Evolutionary conservation across 345 rosid genomes (phyloP), one percentile per base, ranked within the genome.

Genomic region (Brassica napus): DNA sequence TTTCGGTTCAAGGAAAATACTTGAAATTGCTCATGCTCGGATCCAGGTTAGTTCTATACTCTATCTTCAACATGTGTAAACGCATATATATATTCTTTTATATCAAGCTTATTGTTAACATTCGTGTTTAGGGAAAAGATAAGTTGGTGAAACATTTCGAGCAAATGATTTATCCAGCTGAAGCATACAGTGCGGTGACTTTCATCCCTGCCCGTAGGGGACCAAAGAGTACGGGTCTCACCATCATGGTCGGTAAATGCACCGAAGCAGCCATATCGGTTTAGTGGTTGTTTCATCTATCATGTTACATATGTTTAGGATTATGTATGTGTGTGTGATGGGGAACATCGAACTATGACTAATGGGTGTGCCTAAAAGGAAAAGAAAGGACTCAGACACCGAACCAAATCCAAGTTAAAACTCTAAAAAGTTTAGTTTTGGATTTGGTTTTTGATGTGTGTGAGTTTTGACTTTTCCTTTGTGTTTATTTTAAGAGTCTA

Each of bases 201-300:
- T 90, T 84, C 73, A 71, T 15, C 15, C 92, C 92, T 2, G 82
- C 87, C 2, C 84, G 95, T 0, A 83, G 80, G 6, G 95, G 97
- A 65, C n/a, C 30, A 3, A 12, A 1, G 14, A 42, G 6, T 11
- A 16, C 23, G 23, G 77, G 49, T 18, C 69, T 59, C 52, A 59
- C 77, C 68, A 26, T 55, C 44, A 71, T 81, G 73, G 80, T 81
- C 59, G 80, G 80, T 5, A 70, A 65, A 23, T 44, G 69, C 80
- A 31, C 10, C 11, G 2, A 71, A 37, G 28, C 63, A 58, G 4
- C n/a, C 24, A 23, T 42, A 5, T 37, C n/a, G 15, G 75, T 26
- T 49, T 74, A 73, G 65, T 2, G 24, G 23, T 34, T 67, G 21
- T 67, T 68, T 49, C 21, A 9, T 16, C 35, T 16, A 77, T n/a